Conservation (phyloP, 106 monocot genomes). For the Dendrobium catenatum region DNA sequence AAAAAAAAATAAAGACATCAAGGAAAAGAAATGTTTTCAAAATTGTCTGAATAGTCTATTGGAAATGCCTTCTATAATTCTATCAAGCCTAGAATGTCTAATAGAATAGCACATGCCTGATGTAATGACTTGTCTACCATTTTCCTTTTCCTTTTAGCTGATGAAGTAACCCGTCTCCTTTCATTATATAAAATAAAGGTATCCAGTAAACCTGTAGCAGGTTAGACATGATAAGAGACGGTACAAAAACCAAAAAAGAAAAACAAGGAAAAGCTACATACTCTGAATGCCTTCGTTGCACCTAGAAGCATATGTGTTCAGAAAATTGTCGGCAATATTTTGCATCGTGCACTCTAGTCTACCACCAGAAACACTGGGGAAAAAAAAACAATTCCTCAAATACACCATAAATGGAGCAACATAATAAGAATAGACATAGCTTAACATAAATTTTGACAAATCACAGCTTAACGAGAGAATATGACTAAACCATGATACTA, state of each 20-base stretch:
- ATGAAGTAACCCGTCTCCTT: slow-evolving; percentile 92
- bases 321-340: slow-evolving; percentile 85
- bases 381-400: background rate
- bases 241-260: background rate
- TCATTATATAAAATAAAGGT: slow-evolving; percentile 92
- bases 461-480: background rate
- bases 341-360: slow-evolving; percentile 99
- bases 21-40: background rate
- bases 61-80: background rate
- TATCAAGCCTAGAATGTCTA: background rate
- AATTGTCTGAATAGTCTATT: background rate
- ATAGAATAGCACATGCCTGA: slow-evolving; percentile 35
- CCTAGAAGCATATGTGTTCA: slow-evolving; percentile 46
- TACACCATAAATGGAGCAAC: background rate
- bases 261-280: slow-evolving; percentile 20
- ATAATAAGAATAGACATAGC: background rate
- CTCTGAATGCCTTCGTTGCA: slow-evolving; percentile 60
- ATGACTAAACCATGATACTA: no score
- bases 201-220: slow-evolving; percentile 50
- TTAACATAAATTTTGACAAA: background rate
- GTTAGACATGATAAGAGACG: background rate
- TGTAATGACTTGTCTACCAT: slow-evolving; percentile 63
- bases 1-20: background rate
- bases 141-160: slow-evolving; percentile 87
- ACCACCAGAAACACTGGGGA: slow-evolving; percentile 73